These are phyloP conservation scores for Penicillium psychrosexuale DNA, from an alignment of 2,329 filamentous ascomycete species.

Conservation along the genomic window DNA sequence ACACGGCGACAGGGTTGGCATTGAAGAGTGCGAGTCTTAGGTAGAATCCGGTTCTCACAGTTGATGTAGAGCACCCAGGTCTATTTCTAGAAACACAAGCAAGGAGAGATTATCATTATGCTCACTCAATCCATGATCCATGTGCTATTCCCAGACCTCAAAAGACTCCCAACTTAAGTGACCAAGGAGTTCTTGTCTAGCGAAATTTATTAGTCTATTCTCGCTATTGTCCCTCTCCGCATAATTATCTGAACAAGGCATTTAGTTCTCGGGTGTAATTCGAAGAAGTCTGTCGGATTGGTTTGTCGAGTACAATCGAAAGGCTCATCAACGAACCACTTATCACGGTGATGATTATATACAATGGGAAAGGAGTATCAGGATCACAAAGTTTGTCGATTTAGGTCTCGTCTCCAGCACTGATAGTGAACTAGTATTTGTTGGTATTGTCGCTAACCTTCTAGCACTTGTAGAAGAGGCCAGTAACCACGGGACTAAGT, in stretches of 20 bases:
- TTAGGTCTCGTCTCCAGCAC: slow-evolving; percentile 13
- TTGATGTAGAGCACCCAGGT: background rate
- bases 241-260: background rate
- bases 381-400: slow-evolving; percentile 19
- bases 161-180: background rate
- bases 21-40: background rate
- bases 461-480: slow-evolving; percentile 26
- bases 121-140: background rate
- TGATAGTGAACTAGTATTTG: slow-evolving; percentile 24
- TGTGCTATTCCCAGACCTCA: background rate
- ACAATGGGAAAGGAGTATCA: slow-evolving; percentile 19
- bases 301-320: slow-evolving; percentile 21
- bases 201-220: background rate
- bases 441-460: slow-evolving; percentile 21
- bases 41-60: background rate
- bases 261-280: background rate
- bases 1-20: background rate
- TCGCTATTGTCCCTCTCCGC: background rate
- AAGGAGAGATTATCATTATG: background rate
- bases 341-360: slow-evolving; percentile 18
- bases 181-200: background rate
- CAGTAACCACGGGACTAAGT: slow-evolving; percentile 16
- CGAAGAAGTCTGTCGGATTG: slow-evolving; percentile 4
- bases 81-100: background rate
- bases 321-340: slow-evolving; percentile 25